Evolutionary conservation across 1,139 yeast genomes (phyloP).

Genomic region (Candida glucosophila): DNA sequence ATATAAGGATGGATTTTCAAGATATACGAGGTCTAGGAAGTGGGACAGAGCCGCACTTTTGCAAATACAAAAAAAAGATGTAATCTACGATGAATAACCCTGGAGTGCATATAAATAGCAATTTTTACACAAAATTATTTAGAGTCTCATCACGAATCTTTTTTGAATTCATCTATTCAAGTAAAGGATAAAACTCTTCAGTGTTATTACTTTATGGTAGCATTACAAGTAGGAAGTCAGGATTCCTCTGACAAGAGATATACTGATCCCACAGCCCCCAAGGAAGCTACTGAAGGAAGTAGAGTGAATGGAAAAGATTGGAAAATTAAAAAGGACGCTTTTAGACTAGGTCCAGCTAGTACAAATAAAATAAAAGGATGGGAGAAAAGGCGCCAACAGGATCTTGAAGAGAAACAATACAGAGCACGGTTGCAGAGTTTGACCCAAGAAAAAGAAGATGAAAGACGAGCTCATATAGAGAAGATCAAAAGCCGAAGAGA

Average conservation of each 20-base stretch:
- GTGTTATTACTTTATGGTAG: too few relatives aligned
- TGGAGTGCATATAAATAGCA: background rate
- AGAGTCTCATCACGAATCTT: too few relatives aligned
- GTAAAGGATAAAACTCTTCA: too few relatives aligned
- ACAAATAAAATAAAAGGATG: constrained; percentile 15
- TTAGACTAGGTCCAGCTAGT: constrained; percentile 31
- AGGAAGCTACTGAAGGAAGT: constrained; percentile 32
- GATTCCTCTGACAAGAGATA: too few relatives aligned
- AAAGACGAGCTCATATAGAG: constrained; percentile 40
- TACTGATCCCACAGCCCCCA: constrained; percentile 16
- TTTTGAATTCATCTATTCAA: too few relatives aligned
- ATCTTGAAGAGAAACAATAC: constrained; percentile 32
- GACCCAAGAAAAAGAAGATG: constrained; percentile 54
- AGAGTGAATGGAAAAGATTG: constrained; percentile 49
- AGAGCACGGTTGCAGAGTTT: constrained; percentile 48
- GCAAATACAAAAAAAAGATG: constrained; percentile 31
- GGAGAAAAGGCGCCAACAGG: constrained; percentile 27
- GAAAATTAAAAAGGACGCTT: constrained; percentile 48
- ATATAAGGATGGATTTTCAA: constrained; percentile 37
- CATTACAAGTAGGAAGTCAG: too few relatives aligned
- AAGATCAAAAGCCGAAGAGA: constrained; percentile 58
- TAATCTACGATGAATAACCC: background rate
- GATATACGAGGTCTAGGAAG: constrained; percentile 42
- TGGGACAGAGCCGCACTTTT: constrained; percentile 44
- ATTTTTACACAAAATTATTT: too few relatives aligned